These are phyloP conservation scores for Orbilia javanica DNA, from an alignment of 2,329 filamentous ascomycete species.

Conservation along the genomic window DNA sequence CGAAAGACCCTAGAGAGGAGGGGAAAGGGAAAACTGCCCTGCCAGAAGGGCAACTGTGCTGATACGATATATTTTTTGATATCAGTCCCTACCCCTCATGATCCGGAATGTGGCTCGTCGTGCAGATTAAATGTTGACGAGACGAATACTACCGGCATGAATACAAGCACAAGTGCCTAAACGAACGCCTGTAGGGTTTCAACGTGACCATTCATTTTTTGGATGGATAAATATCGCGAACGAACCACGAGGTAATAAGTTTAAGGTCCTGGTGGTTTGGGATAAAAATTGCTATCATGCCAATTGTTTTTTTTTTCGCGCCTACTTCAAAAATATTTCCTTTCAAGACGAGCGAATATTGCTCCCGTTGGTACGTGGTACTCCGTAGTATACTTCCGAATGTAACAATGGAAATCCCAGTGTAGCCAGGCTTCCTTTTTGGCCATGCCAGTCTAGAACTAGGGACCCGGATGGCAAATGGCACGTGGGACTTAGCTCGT, in stretches of 20 bases:
- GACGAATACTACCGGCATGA: slow-evolving; percentile 29
- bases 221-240: slow-evolving; percentile 26
- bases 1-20: background rate
- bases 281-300: background rate
- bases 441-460: slow-evolving; percentile 37
- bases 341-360: slow-evolving; percentile 10
- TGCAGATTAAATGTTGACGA: slow-evolving; percentile 21
- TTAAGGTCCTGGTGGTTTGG: background rate
- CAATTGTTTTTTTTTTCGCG: background rate
- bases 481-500: slow-evolving; percentile 26
- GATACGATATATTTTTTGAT: slow-evolving; percentile 26
- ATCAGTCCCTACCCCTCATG: slow-evolving; percentile 47
- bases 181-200: slow-evolving; percentile 23
- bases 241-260: slow-evolving; percentile 1
- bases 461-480: slow-evolving; percentile 20
- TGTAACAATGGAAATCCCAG: background rate
- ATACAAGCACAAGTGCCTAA: slow-evolving; percentile 14
- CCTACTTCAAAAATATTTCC: background rate
- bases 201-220: slow-evolving; percentile 1
- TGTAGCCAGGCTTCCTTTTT: background rate
- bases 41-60: background rate
- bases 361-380: too few species aligned
- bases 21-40: background rate
- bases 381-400: background rate
- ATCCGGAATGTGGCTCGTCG: slow-evolving; percentile 2